A percentile compares a stretch with the other conserved stretches of the same genome.
These are phyloP conservation scores for Orbilia ellipsospora DNA, from an alignment of 2,329 filamentous ascomycete species.

Conservation along the genomic window DNA sequence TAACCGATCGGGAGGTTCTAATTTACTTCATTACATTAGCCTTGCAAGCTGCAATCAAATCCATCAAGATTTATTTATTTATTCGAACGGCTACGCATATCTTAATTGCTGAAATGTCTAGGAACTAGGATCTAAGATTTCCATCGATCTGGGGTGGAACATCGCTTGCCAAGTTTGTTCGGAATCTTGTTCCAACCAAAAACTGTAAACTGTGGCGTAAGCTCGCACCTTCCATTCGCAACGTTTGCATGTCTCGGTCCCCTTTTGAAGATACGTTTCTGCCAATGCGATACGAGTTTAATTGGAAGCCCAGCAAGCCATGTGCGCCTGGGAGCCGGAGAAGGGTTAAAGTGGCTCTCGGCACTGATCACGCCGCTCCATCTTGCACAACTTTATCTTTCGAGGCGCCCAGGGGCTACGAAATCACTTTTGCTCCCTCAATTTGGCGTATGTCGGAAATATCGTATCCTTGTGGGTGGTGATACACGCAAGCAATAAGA, in stretches of 20 bases:
- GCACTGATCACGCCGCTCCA: constrained; percentile 46
- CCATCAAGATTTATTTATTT: constrained; percentile 19
- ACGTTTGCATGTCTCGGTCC: constrained; percentile 31
- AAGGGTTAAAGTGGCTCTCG: constrained; percentile 40
- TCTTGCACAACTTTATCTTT: constrained; percentile 30
- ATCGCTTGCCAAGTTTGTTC: constrained; percentile 55
- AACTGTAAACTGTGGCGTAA: constrained; percentile 43
- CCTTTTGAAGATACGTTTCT: not conserved
- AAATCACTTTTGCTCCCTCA: constrained; percentile 33
- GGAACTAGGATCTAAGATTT: constrained; percentile 56
- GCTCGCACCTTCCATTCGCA: constrained; percentile 51
- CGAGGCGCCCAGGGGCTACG: constrained; percentile 21
- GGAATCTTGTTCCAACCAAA: constrained; percentile 38
- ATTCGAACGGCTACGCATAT: constrained; percentile 52
- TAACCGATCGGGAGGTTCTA: constrained; percentile 46
- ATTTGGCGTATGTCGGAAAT: constrained; percentile 50
- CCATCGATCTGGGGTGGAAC: constrained; percentile 52
- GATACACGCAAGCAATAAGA: constrained; percentile 48
- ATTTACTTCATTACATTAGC: too few relatives aligned
- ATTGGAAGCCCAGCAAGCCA: constrained; percentile 6
- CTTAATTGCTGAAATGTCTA: constrained; percentile 15
- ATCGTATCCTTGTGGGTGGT: constrained; percentile 51
- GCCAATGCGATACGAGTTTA: constrained; percentile 3
- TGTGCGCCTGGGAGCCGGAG: constrained; percentile 19
- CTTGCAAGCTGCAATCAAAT: constrained; percentile 1